Conservation (phyloP, 805 yeast species). For the Candida nitratophila region DNA sequence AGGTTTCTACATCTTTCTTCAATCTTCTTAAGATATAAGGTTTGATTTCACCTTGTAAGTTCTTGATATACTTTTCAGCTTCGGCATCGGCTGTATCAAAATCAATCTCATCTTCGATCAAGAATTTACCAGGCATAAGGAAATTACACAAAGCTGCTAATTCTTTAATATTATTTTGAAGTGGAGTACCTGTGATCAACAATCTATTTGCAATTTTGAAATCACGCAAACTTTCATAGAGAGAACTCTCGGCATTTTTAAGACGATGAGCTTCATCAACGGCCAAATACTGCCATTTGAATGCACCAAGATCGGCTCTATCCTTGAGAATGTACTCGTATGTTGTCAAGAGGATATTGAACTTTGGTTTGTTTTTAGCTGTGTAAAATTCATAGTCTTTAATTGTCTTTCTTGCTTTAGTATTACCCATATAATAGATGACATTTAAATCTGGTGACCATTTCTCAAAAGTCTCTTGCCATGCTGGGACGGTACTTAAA, state of each 20-base stretch:
- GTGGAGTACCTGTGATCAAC: constrained; percentile 95
- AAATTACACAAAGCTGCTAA: constrained; percentile 92
- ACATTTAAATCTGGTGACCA: constrained; percentile 98
- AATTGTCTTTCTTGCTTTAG: constrained; percentile 73
- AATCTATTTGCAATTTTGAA: constrained; percentile 81
- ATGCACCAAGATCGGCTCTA: constrained; percentile 65
- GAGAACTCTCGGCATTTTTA: constrained; percentile 87
- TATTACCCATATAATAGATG: constrained; percentile 88
- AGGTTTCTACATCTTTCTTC: constrained; percentile 96
- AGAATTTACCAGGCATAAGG: constrained; percentile 90
- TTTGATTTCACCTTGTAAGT: constrained; percentile 74
- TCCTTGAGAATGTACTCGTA: constrained; percentile 95
- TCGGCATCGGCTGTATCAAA: constrained; percentile 82
- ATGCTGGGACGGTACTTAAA: constrained; percentile 90
- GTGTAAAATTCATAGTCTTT: constrained; percentile 79
- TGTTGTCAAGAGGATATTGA: constrained; percentile 88
- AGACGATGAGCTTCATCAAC: constrained; percentile 98
- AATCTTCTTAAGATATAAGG: constrained; percentile 90
- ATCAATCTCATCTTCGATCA: constrained; percentile 91
- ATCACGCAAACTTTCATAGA: constrained; percentile 79
- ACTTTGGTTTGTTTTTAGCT: constrained; percentile 64
- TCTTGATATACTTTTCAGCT: constrained; percentile 85
- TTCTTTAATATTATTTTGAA: constrained; percentile 93
- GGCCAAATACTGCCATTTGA: constrained; percentile 94
- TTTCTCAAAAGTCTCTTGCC: constrained; percentile 97